phyloP scores from a whole-genome alignment of 1,284 basidiomycete genomes.

The Austroboletus niveus region DNA sequence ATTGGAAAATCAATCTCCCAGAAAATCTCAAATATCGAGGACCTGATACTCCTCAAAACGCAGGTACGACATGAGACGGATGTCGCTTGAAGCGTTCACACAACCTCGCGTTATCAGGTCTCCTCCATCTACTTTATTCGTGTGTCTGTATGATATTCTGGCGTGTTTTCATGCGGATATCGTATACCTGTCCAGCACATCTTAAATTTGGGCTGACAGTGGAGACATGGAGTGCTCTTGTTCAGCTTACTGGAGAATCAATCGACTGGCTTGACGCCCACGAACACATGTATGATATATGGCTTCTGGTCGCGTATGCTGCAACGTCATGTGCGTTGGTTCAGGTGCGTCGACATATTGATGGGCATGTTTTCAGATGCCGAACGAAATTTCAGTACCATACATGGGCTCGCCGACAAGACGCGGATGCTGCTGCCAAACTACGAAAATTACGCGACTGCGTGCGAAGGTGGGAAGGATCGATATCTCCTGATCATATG shows the following conservation, averaged over 20 bases:
- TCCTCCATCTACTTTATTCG: slow-evolving; percentile 84
- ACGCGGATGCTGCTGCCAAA: slow-evolving; percentile 69
- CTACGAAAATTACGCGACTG: slow-evolving; percentile 81
- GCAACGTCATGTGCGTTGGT: slow-evolving; percentile 89
- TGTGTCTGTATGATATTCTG: slow-evolving; percentile 89
- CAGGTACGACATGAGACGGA: slow-evolving; percentile 48
- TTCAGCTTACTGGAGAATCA: slow-evolving; percentile 70
- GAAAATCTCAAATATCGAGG: slow-evolving; percentile 75
- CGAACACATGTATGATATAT: slow-evolving; percentile 81
- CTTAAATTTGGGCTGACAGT: slow-evolving; percentile 82
- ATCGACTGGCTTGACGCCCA: slow-evolving; percentile 90
- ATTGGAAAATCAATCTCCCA: slow-evolving; percentile 76
- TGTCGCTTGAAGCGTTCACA: slow-evolving; percentile 5
- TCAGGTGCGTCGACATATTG: slow-evolving; percentile 58
- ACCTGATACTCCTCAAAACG: slow-evolving; percentile 53
- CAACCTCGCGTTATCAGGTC: slow-evolving; percentile 44
- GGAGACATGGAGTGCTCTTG: slow-evolving; percentile 75
- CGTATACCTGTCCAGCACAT: slow-evolving; percentile 82
- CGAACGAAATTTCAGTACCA: slow-evolving; percentile 64
- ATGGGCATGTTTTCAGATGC: neutral
- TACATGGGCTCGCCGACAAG: slow-evolving; percentile 84
- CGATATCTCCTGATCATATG: slow-evolving; percentile 84
- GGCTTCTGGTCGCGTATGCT: slow-evolving; percentile 84
- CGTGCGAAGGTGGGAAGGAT: slow-evolving; percentile 79
- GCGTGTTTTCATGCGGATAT: slow-evolving; percentile 94